Evolutionary conservation across 2,329 filamentous ascomycete species (phyloP), one percentile per base, ranked within the genome.

Genomic region (Colletotrichum agaves): DNA sequence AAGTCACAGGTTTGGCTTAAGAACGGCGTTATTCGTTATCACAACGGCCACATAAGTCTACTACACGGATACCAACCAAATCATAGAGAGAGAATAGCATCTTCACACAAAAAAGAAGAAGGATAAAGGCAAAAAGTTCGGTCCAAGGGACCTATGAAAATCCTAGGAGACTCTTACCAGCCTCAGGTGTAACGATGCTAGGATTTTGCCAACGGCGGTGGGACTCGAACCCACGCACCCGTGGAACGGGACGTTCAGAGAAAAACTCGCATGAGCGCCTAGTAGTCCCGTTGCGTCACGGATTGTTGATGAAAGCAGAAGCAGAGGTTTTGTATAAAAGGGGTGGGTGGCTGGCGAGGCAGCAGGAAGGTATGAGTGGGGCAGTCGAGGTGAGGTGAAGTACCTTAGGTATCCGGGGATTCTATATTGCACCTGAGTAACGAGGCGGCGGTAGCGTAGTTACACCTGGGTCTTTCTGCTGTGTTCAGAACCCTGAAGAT

Each of bases 111-210:
- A n/a, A 12, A 41, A 12, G 8, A n/a, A 19, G 8, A 21, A 50
- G n/a, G n/a, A n/a, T n/a, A 60, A 50, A 60, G 31, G 2, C 8
- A 47, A 61, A 65, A 49, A 65, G 47, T 43, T 49, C 41, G 41
- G 33, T 19, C 27, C 43, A 17, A 19, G 31, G 49, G 35, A 39
- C 17, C 21, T 46, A 47, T 55, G 47, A 55, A 65, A 65, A 47
- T 13, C 56, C 31, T 6, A 50, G 53, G 62, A 61, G 37, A 46
- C 47, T 61, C 27, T 61, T 64, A 61, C 62, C 62, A 46, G 57
- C 56, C 56, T 53, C 62, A 53, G 62, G 62, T 53, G 56, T 61
- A 63, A 50, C 44, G 43, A 63, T 59, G 53, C 53, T 13, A 35
- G 23, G 60, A 6, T 35, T 64, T 64, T 60, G 5, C 61, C n/a